Conservation (phyloP, 1,139 yeast genomes). For the Hyphopichia khmerensis region DNA sequence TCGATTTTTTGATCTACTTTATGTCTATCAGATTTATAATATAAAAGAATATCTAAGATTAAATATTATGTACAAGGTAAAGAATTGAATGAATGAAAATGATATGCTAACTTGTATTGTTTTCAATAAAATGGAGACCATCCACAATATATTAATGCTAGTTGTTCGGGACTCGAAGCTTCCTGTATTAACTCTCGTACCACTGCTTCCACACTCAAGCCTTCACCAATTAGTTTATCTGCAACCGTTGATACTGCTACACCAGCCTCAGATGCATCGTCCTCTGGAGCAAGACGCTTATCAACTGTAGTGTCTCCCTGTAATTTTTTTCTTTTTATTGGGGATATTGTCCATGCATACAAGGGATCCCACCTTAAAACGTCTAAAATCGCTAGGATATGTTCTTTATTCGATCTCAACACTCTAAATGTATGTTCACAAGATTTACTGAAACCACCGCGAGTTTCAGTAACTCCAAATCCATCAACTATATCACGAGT, state of each 20-base stretch:
- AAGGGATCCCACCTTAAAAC: constrained; percentile 91
- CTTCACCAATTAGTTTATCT: constrained; percentile 64
- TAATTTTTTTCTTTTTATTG: constrained; percentile 56
- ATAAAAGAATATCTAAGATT: too few species aligned
- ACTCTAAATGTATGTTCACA: constrained; percentile 76
- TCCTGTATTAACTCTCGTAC: constrained; percentile 79
- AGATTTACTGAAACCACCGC: constrained; percentile 70
- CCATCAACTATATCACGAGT: constrained; percentile 93
- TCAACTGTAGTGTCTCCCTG: constrained; percentile 35
- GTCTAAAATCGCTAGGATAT: constrained; percentile 78
- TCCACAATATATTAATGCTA: constrained; percentile 79
- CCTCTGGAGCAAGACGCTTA: constrained; percentile 28
- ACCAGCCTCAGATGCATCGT: constrained; percentile 74
- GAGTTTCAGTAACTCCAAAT: constrained; percentile 78
- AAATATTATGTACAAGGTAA: too few species aligned
- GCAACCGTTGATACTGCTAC: constrained; percentile 74
- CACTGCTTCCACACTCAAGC: constrained; percentile 78
- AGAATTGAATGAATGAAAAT: background rate
- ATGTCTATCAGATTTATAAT: background rate
- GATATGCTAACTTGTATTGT: background rate
- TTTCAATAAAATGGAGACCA: constrained; percentile 63
- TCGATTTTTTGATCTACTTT: background rate
- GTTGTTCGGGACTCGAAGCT: constrained; percentile 65
- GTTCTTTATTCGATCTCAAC: constrained; percentile 62
- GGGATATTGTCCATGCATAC: constrained; percentile 85